Evolutionary conservation across 2,329 filamentous ascomycete genomes (phyloP).

Genomic region (Leptographium wingfieldii): DNA sequence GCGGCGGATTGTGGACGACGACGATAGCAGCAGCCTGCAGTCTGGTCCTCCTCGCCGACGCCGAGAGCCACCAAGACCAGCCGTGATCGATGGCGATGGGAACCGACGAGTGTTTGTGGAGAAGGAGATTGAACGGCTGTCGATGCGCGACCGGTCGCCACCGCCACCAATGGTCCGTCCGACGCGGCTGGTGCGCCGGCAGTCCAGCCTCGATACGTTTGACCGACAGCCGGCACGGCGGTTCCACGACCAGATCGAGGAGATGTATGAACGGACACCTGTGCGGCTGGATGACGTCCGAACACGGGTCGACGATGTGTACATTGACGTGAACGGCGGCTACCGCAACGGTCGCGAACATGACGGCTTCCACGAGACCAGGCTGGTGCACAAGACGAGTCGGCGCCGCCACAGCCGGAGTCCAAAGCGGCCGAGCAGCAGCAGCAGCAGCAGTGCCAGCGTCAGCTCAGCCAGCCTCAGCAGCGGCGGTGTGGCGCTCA

Average conservation of each 20-base stretch:
- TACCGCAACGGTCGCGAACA: not conserved
- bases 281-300: conserved; percentile 43
- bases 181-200: conserved; percentile 56
- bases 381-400: conserved; percentile 28
- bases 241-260: conserved; percentile 2
- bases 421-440: conserved; percentile 18
- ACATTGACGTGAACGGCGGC: conserved; percentile 30
- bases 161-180: conserved; percentile 16
- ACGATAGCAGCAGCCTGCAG: conserved; percentile 19
- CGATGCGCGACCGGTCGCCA: conserved; percentile 15
- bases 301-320: conserved; percentile 19
- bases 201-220: conserved; percentile 83
- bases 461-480: conserved; percentile 29
- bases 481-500: conserved; percentile 32
- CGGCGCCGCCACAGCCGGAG: conserved; percentile 29
- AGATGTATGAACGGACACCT: conserved; percentile 30
- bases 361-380: conserved; percentile 49
- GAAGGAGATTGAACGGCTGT: not conserved
- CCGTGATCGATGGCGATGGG: conserved; percentile 11
- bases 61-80: conserved; percentile 11
- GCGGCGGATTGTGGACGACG: conserved; percentile 39
- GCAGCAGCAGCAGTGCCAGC: conserved; percentile 19
- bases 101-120: conserved; percentile 34
- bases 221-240: conserved; percentile 51
- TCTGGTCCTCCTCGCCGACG: conserved; percentile 14